Percentiles rank a stretch among this genome's conserved stretches.
Evolutionary conservation across 2,329 filamentous ascomycete genomes (phyloP).

Genomic region (Aspergillus niger): DNA sequence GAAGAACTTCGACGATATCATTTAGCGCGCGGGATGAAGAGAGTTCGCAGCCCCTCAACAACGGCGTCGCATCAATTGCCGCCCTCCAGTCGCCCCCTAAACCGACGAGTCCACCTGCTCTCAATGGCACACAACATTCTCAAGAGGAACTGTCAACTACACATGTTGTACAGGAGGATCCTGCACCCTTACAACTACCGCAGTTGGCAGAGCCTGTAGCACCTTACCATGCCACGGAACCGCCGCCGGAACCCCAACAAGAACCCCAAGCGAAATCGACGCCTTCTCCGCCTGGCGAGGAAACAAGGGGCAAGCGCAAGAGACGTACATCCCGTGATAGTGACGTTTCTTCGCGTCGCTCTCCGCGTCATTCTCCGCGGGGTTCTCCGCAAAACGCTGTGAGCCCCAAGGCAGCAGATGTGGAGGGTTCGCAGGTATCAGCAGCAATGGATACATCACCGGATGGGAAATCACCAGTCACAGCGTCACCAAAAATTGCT

Average conservation of each 20-base stretch:
- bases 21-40: not conserved
- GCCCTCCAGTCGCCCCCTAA: not conserved
- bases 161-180: not conserved
- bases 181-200: not conserved
- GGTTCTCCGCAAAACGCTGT: conserved; percentile 1
- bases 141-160: not conserved
- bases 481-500: not conserved
- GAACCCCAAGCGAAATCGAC: conserved; percentile 11
- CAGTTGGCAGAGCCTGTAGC: not conserved
- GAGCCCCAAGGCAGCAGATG: not conserved
- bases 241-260: not conserved
- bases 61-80: conserved; percentile 5
- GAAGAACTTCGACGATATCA: not conserved
- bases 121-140: not conserved
- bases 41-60: conserved; percentile 5
- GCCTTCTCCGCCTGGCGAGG: conserved; percentile 3
- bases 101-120: not conserved
- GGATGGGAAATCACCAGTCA: not conserved
- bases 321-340: conserved; percentile 6
- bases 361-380: not conserved
- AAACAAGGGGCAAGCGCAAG: conserved; percentile 8
- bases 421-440: not conserved
- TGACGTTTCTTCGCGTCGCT: conserved; percentile 1
- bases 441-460: conserved; percentile 5
- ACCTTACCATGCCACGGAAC: not conserved